Percentiles rank a stretch among this genome's conserved stretches.
Conservation (phyloP, 257 asterid species). For the Nicotiana benthamiana region DNA sequence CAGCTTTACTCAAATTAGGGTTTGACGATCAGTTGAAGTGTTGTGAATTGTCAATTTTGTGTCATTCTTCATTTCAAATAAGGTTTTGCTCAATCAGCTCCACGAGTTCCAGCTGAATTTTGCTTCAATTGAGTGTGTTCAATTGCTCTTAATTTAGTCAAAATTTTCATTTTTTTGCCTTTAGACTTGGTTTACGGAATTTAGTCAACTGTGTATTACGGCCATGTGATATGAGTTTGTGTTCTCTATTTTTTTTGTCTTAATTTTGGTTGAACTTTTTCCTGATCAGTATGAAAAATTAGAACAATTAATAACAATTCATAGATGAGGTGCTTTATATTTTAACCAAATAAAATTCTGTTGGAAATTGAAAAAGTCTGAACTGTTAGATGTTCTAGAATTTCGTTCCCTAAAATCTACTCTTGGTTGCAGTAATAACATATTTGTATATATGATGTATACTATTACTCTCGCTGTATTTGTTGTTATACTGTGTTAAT, state of each 20-base stretch:
- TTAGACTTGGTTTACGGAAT: not conserved
- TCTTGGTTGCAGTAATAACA: not conserved
- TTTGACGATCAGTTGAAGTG: constrained; percentile 20
- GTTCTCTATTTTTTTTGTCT: too few relatives aligned
- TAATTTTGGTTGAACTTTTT: not conserved
- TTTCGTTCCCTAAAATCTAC: not conserved
- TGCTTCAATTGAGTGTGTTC: not conserved
- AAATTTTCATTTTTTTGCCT: not conserved
- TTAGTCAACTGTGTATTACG: not conserved
- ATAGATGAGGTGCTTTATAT: not conserved
- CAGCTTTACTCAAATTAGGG: constrained; percentile 34
- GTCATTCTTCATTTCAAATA: constrained; percentile 1
- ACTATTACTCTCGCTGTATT: not conserved
- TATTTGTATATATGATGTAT: not conserved
- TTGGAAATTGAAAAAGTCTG: not conserved
- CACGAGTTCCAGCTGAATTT: not conserved
- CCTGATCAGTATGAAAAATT: not conserved
- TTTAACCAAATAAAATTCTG: not conserved
- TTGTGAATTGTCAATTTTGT: constrained; percentile 1
- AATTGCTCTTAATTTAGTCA: not conserved
- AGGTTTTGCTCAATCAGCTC: constrained; percentile 3
- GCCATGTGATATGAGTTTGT: not conserved
- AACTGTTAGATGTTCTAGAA: not conserved
- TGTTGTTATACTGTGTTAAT: not conserved
- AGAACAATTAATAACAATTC: not conserved